phyloP scores from a whole-genome alignment of 2,329 filamentous ascomycete species.

The Teratosphaeria gauchensis region DNA sequence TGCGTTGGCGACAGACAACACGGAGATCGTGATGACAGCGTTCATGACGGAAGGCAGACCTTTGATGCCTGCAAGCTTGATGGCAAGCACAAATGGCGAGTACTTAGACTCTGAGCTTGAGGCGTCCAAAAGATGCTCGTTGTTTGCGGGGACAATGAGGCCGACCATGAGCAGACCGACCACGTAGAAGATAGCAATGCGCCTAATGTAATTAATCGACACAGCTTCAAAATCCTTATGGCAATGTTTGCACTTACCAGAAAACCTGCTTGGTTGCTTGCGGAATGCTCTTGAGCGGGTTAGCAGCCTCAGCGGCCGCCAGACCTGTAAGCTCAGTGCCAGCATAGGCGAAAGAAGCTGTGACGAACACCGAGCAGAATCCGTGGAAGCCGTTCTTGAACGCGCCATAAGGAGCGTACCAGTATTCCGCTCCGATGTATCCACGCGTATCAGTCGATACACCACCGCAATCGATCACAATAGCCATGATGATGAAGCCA shows the following conservation, averaged over 20 bases:
- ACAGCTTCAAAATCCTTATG: constrained; percentile 9
- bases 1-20: constrained; percentile 48
- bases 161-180: constrained; percentile 25
- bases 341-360: constrained; percentile 53
- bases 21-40: constrained; percentile 39
- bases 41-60: constrained; percentile 41
- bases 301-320: constrained; percentile 43
- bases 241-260: constrained; percentile 12
- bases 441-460: constrained; percentile 45
- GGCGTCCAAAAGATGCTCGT: constrained; percentile 42
- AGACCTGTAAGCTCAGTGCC: constrained; percentile 56
- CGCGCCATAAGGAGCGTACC: constrained; percentile 21
- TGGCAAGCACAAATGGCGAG: constrained; percentile 61
- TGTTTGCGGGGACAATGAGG: constrained; percentile 24
- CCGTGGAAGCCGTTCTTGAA: constrained; percentile 54
- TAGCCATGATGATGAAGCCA: constrained; percentile 57
- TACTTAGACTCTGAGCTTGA: constrained; percentile 21
- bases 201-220: not conserved
- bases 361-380: constrained; percentile 55
- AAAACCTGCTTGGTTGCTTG: constrained; percentile 27
- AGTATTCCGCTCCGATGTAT: constrained; percentile 51
- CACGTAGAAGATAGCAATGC: constrained; percentile 26
- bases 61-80: constrained; percentile 24
- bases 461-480: constrained; percentile 50
- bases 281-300: constrained; percentile 38